phyloP scores from a whole-genome alignment of 2,329 filamentous ascomycete species.

The Pestalotiopsis sp. region DNA sequence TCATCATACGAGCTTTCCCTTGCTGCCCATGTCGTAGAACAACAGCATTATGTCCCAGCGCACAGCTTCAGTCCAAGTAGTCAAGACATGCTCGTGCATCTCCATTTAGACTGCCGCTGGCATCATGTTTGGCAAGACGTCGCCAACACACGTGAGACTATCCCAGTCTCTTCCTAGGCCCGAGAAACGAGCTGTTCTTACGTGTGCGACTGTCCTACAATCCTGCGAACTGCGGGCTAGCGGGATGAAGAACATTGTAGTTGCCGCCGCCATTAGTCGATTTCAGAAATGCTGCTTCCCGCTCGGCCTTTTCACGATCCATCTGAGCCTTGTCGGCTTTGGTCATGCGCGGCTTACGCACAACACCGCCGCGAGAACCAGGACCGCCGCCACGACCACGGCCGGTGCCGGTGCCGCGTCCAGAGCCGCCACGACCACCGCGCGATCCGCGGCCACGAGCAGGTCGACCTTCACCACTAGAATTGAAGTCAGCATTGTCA shows the following conservation, averaged over 20 bases:
- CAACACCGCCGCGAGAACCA: slow-evolving; percentile 75
- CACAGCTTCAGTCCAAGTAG: background rate
- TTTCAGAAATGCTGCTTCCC: slow-evolving; percentile 51
- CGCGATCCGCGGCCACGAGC: slow-evolving; percentile 64
- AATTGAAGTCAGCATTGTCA: slow-evolving; percentile 35
- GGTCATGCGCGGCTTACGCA: slow-evolving; percentile 81
- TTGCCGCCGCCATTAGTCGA: slow-evolving; percentile 26
- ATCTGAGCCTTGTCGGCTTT: slow-evolving; percentile 83
- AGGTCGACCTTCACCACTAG: slow-evolving; percentile 72
- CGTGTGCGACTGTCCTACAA: slow-evolving; percentile 20
- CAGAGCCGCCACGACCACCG: slow-evolving; percentile 51
- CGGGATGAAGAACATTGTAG: slow-evolving; percentile 34
- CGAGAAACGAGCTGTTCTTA: background rate
- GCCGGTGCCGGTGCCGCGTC: slow-evolving; percentile 65
- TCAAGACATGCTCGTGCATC: background rate
- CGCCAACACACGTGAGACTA: background rate
- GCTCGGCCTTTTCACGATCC: slow-evolving; percentile 79
- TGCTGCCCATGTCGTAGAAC: background rate
- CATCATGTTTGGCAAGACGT: background rate
- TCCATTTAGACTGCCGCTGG: too few relatives aligned
- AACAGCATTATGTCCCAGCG: background rate
- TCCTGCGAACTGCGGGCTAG: slow-evolving; percentile 36
- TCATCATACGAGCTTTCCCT: background rate
- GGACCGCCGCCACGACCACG: slow-evolving; percentile 57
- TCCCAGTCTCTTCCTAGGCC: background rate